Percentiles rank a stretch among this genome's conserved stretches.
Evolutionary conservation across 495 filamentous ascomycete genomes (phyloP).

Genomic region (Aeminium ludgeri): DNA sequence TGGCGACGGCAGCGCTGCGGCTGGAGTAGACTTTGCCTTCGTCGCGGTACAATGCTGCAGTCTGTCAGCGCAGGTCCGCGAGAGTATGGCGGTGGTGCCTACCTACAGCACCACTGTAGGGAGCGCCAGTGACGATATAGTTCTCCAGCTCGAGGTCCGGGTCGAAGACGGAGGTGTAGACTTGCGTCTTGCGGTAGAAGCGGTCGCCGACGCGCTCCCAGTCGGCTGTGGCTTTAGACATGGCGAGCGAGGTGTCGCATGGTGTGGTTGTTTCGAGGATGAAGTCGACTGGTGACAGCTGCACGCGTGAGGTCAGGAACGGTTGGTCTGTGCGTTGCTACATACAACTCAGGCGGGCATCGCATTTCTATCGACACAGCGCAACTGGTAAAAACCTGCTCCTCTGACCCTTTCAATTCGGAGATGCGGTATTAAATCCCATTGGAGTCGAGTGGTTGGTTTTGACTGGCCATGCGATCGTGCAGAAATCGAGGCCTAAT

Average conservation of each 20-base stretch:
- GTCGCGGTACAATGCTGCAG: slow-evolving; percentile 69
- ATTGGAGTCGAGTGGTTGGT: too few relatives aligned
- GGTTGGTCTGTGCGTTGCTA: too few relatives aligned
- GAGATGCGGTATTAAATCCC: too few relatives aligned
- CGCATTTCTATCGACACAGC: too few relatives aligned
- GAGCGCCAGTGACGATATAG: slow-evolving; percentile 79
- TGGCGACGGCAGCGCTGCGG: slow-evolving; percentile 50
- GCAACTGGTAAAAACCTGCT: too few relatives aligned
- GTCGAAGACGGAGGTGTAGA: slow-evolving; percentile 85
- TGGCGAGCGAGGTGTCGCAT: not conserved
- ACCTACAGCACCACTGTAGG: slow-evolving; percentile 91
- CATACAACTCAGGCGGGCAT: too few relatives aligned
- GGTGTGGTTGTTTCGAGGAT: not conserved
- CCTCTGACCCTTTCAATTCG: too few relatives aligned
- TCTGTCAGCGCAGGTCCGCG: slow-evolving; percentile 10
- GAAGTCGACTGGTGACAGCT: too few relatives aligned
- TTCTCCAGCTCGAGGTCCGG: slow-evolving; percentile 87
- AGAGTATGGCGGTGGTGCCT: slow-evolving; percentile 21
- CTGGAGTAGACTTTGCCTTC: slow-evolving; percentile 67
- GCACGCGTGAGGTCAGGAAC: too few relatives aligned
- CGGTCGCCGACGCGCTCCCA: slow-evolving; percentile 85
- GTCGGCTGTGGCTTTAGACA: slow-evolving; percentile 57
- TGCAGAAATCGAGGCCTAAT: too few relatives aligned
- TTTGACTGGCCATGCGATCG: too few relatives aligned
- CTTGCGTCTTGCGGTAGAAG: slow-evolving; percentile 84